Percentiles rank a stretch among this genome's conserved stretches.
phyloP scores from a whole-genome alignment of 805 yeast genomes.

The Jamesozyma jinghongensis region DNA sequence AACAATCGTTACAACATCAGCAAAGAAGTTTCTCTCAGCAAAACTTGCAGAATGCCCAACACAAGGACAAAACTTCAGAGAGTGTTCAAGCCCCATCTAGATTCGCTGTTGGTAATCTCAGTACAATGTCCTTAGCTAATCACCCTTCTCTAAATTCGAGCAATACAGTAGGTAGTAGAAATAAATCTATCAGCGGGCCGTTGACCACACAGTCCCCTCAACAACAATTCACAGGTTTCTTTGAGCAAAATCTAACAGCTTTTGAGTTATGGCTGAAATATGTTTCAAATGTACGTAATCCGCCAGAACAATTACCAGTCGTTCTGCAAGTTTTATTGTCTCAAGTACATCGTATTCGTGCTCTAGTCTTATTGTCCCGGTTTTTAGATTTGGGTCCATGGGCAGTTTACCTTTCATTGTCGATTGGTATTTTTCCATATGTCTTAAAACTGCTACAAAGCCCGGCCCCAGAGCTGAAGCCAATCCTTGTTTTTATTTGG shows the following conservation, averaged over 20 bases:
- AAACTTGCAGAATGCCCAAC: slow-evolving; percentile 3
- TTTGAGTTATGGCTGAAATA: slow-evolving; percentile 94
- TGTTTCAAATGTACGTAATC: slow-evolving; percentile 71
- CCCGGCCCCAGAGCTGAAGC: slow-evolving; percentile 92
- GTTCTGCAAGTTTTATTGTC: slow-evolving; percentile 86
- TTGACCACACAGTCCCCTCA: slow-evolving; percentile 21
- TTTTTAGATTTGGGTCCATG: slow-evolving; percentile 93
- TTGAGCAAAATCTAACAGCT: slow-evolving; percentile 93
- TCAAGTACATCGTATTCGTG: slow-evolving; percentile 88
- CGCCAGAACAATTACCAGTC: slow-evolving; percentile 93
- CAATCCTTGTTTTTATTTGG: slow-evolving; percentile 93
- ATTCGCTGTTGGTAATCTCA: slow-evolving; percentile 27
- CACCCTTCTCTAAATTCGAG: slow-evolving; percentile 11
- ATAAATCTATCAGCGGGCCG: slow-evolving; percentile 6
- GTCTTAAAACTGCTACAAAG: slow-evolving; percentile 82
- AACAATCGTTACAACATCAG: slow-evolving; percentile 13
- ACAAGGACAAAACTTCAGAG: slow-evolving; percentile 13
- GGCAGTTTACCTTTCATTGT: slow-evolving; percentile 89
- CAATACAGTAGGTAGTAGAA: slow-evolving; percentile 5
- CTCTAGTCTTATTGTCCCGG: slow-evolving; percentile 71
- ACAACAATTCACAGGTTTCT: slow-evolving; percentile 86
- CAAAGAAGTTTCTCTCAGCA: slow-evolving; percentile 1
- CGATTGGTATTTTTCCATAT: slow-evolving; percentile 94
- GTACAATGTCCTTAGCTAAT: slow-evolving; percentile 31
- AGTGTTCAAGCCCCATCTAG: slow-evolving; percentile 23